Evolutionary conservation across 805 yeast species (phyloP).

Genomic region (Starmerella ratchasimensis): DNA sequence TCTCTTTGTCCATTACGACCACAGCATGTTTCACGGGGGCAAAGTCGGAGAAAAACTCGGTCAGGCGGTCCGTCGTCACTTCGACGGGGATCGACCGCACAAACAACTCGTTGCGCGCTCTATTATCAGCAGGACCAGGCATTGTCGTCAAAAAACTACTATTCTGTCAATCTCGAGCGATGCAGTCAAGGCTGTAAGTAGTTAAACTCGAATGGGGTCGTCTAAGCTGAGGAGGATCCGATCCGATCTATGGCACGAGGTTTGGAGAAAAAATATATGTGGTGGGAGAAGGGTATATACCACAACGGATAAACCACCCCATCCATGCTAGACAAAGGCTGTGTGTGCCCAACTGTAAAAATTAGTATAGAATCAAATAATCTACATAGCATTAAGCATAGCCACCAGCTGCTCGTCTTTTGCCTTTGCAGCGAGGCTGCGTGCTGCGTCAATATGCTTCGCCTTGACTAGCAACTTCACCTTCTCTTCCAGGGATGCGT

Average conservation of each 20-base stretch:
- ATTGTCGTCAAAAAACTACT: too few species aligned
- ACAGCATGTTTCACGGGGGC: constrained; percentile 94
- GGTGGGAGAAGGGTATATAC: neutral
- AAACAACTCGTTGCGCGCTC: constrained; percentile 36
- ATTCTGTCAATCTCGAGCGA: too few species aligned
- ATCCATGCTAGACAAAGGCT: neutral
- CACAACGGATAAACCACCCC: neutral
- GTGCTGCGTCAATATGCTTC: constrained; percentile 31
- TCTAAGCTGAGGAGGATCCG: too few species aligned
- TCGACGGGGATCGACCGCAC: constrained; percentile 72
- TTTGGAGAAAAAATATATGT: too few species aligned
- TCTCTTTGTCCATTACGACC: constrained; percentile 63
- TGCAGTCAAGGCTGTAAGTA: too few species aligned
- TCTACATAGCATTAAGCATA: neutral
- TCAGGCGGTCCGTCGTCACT: constrained; percentile 67
- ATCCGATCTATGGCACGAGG: too few species aligned
- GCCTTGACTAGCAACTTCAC: constrained; percentile 32
- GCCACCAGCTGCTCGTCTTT: constrained; percentile 16
- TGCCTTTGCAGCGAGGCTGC: constrained; percentile 23
- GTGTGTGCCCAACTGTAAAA: neutral
- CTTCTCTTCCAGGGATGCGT: constrained; percentile 34
- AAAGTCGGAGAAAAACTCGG: constrained; percentile 77
- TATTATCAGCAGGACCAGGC: neutral
- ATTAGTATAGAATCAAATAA: neutral
- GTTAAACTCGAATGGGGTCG: too few species aligned